Percentiles rank a stretch among this genome's conserved stretches.
phyloP scores from a whole-genome alignment of 352 stramenopile genomes.

The Phytophthora ramorum region DNA sequence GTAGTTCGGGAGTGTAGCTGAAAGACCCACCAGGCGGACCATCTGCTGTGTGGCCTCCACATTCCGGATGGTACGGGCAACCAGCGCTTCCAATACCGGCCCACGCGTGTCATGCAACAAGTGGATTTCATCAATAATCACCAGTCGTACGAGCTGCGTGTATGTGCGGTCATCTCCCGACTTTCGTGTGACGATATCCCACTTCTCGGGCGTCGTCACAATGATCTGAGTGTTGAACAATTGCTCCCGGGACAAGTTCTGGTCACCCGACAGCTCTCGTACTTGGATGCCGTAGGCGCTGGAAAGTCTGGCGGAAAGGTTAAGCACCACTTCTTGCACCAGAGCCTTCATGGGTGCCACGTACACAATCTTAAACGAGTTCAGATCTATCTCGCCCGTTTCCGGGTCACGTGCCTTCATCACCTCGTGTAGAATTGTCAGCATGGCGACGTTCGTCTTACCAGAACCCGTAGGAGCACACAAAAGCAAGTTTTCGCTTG shows the following conservation, averaged over 20 bases:
- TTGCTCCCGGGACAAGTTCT: constrained; percentile 97
- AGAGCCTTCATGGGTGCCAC: constrained; percentile 99
- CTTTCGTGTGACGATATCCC: constrained; percentile 99
- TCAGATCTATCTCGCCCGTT: constrained; percentile 92
- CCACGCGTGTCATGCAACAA: constrained; percentile 98
- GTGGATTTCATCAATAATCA: constrained; percentile 99
- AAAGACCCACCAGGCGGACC: constrained; percentile 97
- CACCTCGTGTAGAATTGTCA: constrained; percentile 99
- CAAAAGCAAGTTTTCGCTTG: constrained; percentile 97
- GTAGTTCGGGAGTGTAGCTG: constrained; percentile 99
- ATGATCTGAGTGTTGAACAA: constrained; percentile 99
- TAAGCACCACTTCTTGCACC: constrained; percentile 99
- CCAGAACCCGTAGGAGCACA: constrained; percentile 99
- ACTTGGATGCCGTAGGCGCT: constrained; percentile 95
- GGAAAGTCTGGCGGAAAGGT: constrained; percentile 95
- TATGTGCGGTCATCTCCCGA: constrained; percentile 97
- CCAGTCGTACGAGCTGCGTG: constrained; percentile 97
- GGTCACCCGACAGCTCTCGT: constrained; percentile 98
- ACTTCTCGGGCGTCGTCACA: constrained; percentile 99
- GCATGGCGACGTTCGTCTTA: constrained; percentile 99
- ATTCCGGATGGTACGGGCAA: constrained; percentile 97
- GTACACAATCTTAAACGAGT: constrained; percentile 99
- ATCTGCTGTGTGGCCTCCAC: constrained; percentile 98
- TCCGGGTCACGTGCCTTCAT: constrained; percentile 90
- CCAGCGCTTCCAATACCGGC: constrained; percentile 98